phyloP scores from a whole-genome alignment of 768 basidiomycete genomes.

The Phaeolepiota aurea region DNA sequence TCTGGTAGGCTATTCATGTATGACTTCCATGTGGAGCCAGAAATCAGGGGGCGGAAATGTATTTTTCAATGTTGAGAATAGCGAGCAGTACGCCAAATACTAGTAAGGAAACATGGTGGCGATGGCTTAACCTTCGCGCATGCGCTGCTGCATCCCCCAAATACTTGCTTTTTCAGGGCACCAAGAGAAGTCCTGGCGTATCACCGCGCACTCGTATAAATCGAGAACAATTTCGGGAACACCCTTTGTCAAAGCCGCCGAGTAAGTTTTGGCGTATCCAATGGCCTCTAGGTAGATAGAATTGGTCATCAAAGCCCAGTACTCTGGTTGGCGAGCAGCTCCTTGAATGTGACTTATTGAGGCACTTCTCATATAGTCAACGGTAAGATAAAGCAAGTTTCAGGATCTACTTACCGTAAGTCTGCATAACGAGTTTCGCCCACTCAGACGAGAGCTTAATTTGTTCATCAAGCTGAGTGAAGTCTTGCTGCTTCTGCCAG shows the following conservation, averaged over 20 bases:
- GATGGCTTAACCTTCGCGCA: constrained; percentile 38
- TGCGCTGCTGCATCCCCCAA: constrained; percentile 36
- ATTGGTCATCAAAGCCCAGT: constrained; percentile 47
- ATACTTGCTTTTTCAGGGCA: constrained; percentile 46
- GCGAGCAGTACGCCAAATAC: constrained; percentile 32
- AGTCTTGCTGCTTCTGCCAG: constrained; percentile 33
- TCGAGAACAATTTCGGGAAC: constrained; percentile 44
- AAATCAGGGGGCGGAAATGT: constrained; percentile 47
- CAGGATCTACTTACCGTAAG: constrained; percentile 39
- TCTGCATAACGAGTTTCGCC: constrained; percentile 38
- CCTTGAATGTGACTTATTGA: no score
- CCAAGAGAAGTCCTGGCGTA: constrained; percentile 51
- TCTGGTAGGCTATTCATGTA: no score
- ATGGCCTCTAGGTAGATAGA: constrained; percentile 53
- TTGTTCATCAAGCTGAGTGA: constrained; percentile 38
- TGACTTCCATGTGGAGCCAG: constrained; percentile 40
- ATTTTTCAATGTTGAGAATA: constrained; percentile 37
- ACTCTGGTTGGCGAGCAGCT: constrained; percentile 36
- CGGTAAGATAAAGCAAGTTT: constrained; percentile 1
- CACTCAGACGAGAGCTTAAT: constrained; percentile 42
- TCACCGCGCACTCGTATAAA: constrained; percentile 43
- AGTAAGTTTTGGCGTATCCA: constrained; percentile 55
- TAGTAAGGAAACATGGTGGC: constrained; percentile 33
- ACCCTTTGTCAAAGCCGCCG: constrained; percentile 34
- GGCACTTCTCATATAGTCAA: constrained; percentile 5